A percentile compares a stretch with the other conserved stretches of the same genome.
Evolutionary conservation across 2,329 filamentous ascomycete genomes (phyloP).

Genomic region (Colletotrichum liriopes): DNA sequence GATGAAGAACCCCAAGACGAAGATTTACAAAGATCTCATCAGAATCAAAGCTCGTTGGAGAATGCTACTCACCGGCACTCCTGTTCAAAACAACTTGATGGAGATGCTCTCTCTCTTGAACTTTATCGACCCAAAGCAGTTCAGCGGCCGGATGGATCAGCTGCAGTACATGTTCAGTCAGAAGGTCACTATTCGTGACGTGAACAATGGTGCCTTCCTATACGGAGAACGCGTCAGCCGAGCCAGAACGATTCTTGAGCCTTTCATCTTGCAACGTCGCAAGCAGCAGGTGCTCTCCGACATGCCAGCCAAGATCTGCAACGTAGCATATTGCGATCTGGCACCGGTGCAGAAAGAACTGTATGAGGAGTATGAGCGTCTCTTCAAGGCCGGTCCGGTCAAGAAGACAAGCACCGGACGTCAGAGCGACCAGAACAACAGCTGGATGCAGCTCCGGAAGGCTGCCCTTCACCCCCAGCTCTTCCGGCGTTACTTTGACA

Average conservation of each 20-base stretch:
- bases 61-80: constrained; percentile 90
- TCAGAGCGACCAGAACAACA: constrained; percentile 74
- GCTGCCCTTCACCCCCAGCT: constrained; percentile 93
- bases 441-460: constrained; percentile 92
- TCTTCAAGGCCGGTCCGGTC: constrained; percentile 76
- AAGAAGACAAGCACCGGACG: constrained; percentile 64
- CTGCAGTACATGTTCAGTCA: constrained; percentile 92
- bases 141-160: constrained; percentile 82
- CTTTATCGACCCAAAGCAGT: constrained; percentile 93
- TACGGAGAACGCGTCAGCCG: constrained; percentile 89
- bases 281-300: constrained; percentile 93
- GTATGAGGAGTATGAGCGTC: constrained; percentile 77
- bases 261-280: constrained; percentile 93
- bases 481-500: constrained; percentile 85
- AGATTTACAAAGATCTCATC: constrained; percentile 84
- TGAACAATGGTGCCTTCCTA: constrained; percentile 85
- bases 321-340: constrained; percentile 87
- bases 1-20: constrained; percentile 89
- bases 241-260: constrained; percentile 92
- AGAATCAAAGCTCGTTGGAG: constrained; percentile 86
- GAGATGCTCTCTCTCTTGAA: constrained; percentile 91
- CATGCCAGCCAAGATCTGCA: constrained; percentile 84
- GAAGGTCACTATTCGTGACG: constrained; percentile 87
- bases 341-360: constrained; percentile 79
- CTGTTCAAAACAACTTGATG: constrained; percentile 93